A percentile compares a stretch with the other conserved stretches of the same genome.
These are phyloP conservation scores for Toxicodendron radicans DNA, from an alignment of 345 rosid genomes.

Conservation along the genomic window DNA sequence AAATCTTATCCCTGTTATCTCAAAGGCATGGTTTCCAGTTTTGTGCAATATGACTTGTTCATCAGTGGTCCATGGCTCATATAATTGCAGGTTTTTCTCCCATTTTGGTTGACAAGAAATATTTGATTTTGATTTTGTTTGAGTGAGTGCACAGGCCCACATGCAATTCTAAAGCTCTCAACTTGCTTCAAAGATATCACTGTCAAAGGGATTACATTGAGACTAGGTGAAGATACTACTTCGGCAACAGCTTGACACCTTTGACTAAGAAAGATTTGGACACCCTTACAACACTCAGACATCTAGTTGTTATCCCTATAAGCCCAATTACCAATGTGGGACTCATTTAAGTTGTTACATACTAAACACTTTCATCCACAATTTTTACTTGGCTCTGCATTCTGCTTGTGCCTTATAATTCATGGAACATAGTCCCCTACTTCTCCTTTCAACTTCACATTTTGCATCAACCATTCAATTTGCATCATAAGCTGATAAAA, in stretches of 20 bases:
- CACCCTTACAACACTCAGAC: background rate
- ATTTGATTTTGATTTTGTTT: background rate
- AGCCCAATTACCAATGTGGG: too few species aligned
- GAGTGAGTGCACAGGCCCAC: background rate
- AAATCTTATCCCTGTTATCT: background rate
- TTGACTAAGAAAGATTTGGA: background rate
- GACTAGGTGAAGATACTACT: background rate
- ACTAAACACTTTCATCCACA: too few species aligned
- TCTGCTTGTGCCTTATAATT: too few species aligned
- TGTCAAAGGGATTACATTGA: background rate
- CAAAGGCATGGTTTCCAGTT: slow-evolving; percentile 7
- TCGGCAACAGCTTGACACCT: background rate
- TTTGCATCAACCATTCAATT: too few species aligned
- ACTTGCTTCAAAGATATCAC: background rate
- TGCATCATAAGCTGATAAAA: too few species aligned
- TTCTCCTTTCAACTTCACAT: too few species aligned
- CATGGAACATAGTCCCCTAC: too few species aligned
- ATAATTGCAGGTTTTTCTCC: slow-evolving; percentile 1
- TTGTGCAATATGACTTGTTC: slow-evolving; percentile 9
- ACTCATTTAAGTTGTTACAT: too few species aligned
- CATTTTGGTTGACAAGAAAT: background rate
- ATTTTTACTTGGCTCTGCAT: too few species aligned
- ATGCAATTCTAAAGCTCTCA: background rate
- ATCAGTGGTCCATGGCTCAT: background rate
- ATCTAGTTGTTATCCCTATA: too few species aligned